Conservation (phyloP, 805 yeast genomes). For the Kluyveromyces starmeri region DNA sequence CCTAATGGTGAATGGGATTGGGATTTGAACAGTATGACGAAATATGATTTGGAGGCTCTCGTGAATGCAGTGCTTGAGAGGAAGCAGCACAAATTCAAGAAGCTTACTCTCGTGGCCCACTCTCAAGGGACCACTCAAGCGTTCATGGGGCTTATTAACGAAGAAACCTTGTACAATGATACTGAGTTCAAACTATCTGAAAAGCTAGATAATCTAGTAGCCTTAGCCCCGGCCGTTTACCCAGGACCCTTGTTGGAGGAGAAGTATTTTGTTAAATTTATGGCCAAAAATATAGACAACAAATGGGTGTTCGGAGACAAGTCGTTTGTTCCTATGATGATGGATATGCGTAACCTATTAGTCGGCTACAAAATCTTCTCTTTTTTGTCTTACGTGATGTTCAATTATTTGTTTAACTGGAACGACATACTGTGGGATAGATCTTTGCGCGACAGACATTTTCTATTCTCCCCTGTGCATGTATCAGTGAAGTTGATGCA, state of each 20-base stretch:
- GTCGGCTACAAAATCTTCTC: conserved; percentile 50
- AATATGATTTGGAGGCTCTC: conserved; percentile 66
- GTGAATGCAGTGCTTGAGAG: conserved; percentile 46
- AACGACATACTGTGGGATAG: conserved; percentile 68
- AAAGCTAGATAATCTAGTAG: conserved; percentile 59
- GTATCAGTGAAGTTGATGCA: conserved; percentile 74
- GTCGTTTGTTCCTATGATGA: conserved; percentile 72
- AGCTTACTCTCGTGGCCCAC: conserved; percentile 66
- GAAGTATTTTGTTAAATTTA: conserved; percentile 50
- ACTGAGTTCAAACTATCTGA: conserved; percentile 35
- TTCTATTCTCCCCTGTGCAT: conserved; percentile 77
- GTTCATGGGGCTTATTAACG: conserved; percentile 54
- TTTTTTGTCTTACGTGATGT: conserved; percentile 65
- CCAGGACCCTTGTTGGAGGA: conserved; percentile 71
- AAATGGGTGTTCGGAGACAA: conserved; percentile 62
- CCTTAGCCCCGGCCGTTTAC: conserved; percentile 85
- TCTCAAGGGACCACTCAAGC: conserved; percentile 92
- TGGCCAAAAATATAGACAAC: conserved; percentile 42
- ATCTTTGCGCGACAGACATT: conserved; percentile 59
- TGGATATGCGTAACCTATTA: conserved; percentile 42
- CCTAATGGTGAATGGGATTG: conserved; percentile 70
- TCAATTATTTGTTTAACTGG: conserved; percentile 85
- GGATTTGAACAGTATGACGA: conserved; percentile 81
- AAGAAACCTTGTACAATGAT: conserved; percentile 21
- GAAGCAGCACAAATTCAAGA: conserved; percentile 26